These are phyloP conservation scores for Penicillium verhagenii DNA, from an alignment of 495 filamentous ascomycete genomes.

Conservation along the genomic window DNA sequence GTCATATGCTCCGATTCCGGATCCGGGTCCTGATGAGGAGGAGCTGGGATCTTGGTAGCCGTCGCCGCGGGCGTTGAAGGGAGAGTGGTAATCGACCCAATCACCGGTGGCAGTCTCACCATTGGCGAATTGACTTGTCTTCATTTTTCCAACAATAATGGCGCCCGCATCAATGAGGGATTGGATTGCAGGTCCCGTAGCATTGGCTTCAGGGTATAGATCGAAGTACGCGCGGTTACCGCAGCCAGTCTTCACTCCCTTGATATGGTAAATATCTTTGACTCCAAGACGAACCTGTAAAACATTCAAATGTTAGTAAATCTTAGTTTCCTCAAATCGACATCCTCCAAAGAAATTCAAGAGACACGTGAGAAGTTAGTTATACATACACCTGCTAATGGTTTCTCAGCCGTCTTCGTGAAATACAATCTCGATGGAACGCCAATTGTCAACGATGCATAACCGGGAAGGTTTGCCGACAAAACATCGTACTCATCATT, in stretches of 20 bases:
- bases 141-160: slow-evolving; percentile 49
- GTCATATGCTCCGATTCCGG: slow-evolving; percentile 36
- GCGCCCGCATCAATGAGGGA: slow-evolving; percentile 43
- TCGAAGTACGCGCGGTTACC: slow-evolving; percentile 43
- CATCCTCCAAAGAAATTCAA: not conserved
- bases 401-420: slow-evolving; percentile 23
- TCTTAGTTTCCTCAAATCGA: not conserved
- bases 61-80: slow-evolving; percentile 46
- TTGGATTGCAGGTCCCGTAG: slow-evolving; percentile 35
- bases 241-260: slow-evolving; percentile 39
- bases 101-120: slow-evolving; percentile 36
- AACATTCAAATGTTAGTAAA: not conserved
- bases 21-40: slow-evolving; percentile 39
- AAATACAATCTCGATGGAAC: slow-evolving; percentile 48
- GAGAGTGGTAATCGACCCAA: slow-evolving; percentile 43
- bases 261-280: slow-evolving; percentile 47
- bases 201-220: slow-evolving; percentile 31
- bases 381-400: slow-evolving; percentile 31
- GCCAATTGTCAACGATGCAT: slow-evolving; percentile 26
- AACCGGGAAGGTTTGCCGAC: slow-evolving; percentile 7
- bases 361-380: not conserved
- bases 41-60: slow-evolving; percentile 42
- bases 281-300: slow-evolving; percentile 15
- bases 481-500: slow-evolving; percentile 2
- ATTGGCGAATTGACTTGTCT: slow-evolving; percentile 47